Evolutionary conservation across 352 stramenopile genomes (phyloP).

Genomic region (Elongisporangium prolatum): DNA sequence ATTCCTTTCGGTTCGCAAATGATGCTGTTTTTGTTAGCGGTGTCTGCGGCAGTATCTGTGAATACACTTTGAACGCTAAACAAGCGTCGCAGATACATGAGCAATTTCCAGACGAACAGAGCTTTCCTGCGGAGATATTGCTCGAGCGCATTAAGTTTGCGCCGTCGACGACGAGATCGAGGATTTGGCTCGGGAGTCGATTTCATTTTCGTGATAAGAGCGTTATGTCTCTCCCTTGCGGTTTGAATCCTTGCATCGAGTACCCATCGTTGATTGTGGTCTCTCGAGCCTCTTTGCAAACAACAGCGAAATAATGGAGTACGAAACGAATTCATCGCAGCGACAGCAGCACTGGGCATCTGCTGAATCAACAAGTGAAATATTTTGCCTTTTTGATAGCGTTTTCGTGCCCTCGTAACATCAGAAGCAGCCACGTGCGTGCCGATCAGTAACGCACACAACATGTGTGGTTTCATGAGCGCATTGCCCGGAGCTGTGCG

Average conservation of each 20-base stretch:
- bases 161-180: slow-evolving; percentile 18
- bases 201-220: slow-evolving; percentile 56
- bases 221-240: slow-evolving; percentile 31
- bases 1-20: slow-evolving; percentile 79
- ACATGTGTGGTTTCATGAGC: slow-evolving; percentile 49
- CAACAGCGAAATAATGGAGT: slow-evolving; percentile 67
- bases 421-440: slow-evolving; percentile 52
- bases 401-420: slow-evolving; percentile 41
- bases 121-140: slow-evolving; percentile 25
- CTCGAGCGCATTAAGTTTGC: slow-evolving; percentile 29
- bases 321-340: slow-evolving; percentile 72
- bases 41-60: slow-evolving; percentile 26
- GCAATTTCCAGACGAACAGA: slow-evolving; percentile 32
- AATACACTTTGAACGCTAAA: slow-evolving; percentile 74
- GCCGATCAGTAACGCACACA: slow-evolving; percentile 56
- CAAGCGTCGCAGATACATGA: slow-evolving; percentile 31
- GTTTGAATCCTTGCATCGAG: slow-evolving; percentile 42
- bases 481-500: slow-evolving; percentile 53
- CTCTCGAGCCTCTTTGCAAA: slow-evolving; percentile 37
- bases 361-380: slow-evolving; percentile 77
- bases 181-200: slow-evolving; percentile 13
- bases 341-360: slow-evolving; percentile 43
- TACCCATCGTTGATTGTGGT: slow-evolving; percentile 64
- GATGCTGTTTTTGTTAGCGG: slow-evolving; percentile 43
- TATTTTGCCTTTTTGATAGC: slow-evolving; percentile 55